phyloP scores from a whole-genome alignment of 345 rosid genomes.

The Cardiospermum halicacabum region DNA sequence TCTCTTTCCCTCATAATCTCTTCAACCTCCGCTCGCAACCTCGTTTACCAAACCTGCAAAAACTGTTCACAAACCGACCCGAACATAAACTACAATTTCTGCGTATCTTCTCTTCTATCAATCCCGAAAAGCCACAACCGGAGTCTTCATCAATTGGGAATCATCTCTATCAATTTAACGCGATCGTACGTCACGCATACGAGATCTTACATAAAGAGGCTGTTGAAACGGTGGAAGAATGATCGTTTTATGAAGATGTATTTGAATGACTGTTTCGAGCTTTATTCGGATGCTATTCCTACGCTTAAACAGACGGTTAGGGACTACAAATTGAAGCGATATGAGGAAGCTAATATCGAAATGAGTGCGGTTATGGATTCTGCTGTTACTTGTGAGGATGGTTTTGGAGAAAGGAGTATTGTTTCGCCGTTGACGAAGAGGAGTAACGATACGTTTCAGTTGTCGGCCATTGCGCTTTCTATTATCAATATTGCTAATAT shows the following conservation, averaged over 20 bases:
- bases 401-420: constrained; percentile 36
- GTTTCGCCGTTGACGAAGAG: constrained; percentile 41
- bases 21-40: constrained; percentile 12
- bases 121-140: constrained; percentile 25
- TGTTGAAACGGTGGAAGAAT: constrained; percentile 25
- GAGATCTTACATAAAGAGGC: constrained; percentile 22
- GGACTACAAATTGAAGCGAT: constrained; percentile 33
- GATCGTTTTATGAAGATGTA: constrained; percentile 28
- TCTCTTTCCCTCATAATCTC: constrained; percentile 7
- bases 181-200: constrained; percentile 35
- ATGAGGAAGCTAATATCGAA: constrained; percentile 37
- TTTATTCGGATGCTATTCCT: constrained; percentile 44
- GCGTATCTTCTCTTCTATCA: constrained; percentile 35
- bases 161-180: constrained; percentile 38
- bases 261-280: constrained; percentile 44
- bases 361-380: constrained; percentile 48
- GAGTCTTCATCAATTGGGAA: constrained; percentile 40
- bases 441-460: constrained; percentile 31
- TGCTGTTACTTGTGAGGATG: constrained; percentile 55
- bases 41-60: constrained; percentile 45
- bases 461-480: constrained; percentile 53
- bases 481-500: constrained; percentile 37
- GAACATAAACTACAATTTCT: constrained; percentile 42
- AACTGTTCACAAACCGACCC: constrained; percentile 31
- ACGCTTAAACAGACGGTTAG: constrained; percentile 27